Conservation (phyloP, 176 grass and related monocot species). For the Zoysia japonica region DNA sequence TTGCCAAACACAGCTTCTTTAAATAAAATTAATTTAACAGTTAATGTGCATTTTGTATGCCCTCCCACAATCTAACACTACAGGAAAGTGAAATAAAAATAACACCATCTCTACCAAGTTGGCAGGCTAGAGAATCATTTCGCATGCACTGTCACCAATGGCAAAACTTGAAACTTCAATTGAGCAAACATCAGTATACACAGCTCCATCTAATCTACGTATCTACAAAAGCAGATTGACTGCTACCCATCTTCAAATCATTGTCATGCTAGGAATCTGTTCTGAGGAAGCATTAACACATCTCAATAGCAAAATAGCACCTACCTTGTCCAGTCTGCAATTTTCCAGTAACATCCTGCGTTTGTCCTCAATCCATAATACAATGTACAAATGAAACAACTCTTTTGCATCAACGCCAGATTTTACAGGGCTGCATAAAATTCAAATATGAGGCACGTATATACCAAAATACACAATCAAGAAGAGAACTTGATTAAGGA, state of each 20-base stretch:
- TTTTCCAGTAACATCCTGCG: slow-evolving; percentile 76
- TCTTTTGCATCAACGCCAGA: slow-evolving; percentile 94
- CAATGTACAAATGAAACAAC: slow-evolving; percentile 95
- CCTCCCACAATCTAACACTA: no score
- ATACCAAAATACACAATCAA: not conserved
- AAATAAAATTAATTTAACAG: no score
- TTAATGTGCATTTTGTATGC: no score
- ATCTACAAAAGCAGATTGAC: not conserved
- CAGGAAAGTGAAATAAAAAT: no score
- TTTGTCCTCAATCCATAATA: slow-evolving; percentile 98
- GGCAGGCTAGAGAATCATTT: no score
- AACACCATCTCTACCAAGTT: no score
- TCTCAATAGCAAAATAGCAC: not conserved
- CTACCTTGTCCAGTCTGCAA: slow-evolving; percentile 92
- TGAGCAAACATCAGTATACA: no score
- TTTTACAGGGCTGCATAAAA: slow-evolving; percentile 72
- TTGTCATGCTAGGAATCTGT: not conserved
- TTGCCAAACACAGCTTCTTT: no score
- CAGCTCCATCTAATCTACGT: no score
- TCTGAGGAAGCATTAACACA: slow-evolving; percentile 17
- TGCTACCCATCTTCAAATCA: slow-evolving; percentile 4
- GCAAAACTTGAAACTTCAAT: no score
- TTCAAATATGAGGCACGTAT: slow-evolving; percentile 26
- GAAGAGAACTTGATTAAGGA: slow-evolving; percentile 19
- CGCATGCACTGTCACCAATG: no score